Evolutionary conservation across 2,329 filamentous ascomycete species (phyloP), one percentile per base, ranked within the genome.

Genomic region (Botrytis deweyae): DNA sequence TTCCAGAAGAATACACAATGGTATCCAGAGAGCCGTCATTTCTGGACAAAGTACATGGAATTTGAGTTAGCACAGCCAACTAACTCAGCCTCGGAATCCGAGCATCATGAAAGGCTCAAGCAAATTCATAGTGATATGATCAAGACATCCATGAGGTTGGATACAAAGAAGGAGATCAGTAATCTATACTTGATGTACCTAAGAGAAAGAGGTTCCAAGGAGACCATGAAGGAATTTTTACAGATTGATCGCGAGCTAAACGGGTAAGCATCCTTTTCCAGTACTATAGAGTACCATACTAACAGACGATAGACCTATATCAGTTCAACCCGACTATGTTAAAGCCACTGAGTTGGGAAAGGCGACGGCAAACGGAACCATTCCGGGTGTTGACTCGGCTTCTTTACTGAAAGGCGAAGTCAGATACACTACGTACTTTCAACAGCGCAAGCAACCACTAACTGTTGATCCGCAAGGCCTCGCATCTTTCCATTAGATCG

Each of bases 1-100:
- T 98, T 95, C 84, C 85, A 90, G 75, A 92, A 91, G 82, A 95
- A 97, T 78, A 87, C 92, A 73, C 90, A 94, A 80, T 93, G 90
- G 86, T 97, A 97, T 81, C 87, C 91, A 3, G 93, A 96, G 80
- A 97, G 94, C 82, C 89, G 90, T 49, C 86, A 93, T 62, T 98
- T 98, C 86, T 99, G 96, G 95, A 87, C 90, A 78, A 93, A 89
- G 80, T 98, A 94, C 86, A 88, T 98, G 72, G 86, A 92, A 74
- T 97, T 99, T 80, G 96, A 99, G 84, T 86, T 97, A 67, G 90
- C 93, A 73, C 95, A 97, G 82, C 92, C 93, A 18, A 91, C 91
- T 1, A 90, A 85, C 75, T 84, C 86, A 1, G 88, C 90, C 68
- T 86, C 87, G 3, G 93, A 95, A 80, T 78, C 85, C 1, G 85